Evolutionary conservation across 805 yeast genomes (phyloP).

Genomic region (Hanseniaspora guilliermondii): DNA sequence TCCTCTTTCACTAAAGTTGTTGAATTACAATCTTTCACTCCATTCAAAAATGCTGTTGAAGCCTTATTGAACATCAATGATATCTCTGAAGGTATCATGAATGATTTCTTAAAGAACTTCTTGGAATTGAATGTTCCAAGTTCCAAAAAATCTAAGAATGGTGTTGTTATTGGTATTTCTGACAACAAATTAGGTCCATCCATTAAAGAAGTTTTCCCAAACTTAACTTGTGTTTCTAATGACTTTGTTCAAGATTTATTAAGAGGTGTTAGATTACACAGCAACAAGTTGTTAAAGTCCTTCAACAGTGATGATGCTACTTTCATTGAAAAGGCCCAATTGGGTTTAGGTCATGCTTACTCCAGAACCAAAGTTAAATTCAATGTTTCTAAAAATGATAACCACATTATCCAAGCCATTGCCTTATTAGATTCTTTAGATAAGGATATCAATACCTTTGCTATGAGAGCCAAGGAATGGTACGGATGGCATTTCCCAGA

Average conservation of each 20-base stretch:
- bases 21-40: conserved; percentile 89
- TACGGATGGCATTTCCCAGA: conserved; percentile 99
- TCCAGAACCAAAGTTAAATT: conserved; percentile 98
- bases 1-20: conserved; percentile 81
- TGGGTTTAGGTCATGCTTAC: conserved; percentile 98
- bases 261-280: conserved; percentile 88
- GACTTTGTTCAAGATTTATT: conserved; percentile 90
- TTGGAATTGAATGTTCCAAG: conserved; percentile 80
- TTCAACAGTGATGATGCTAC: conserved; percentile 58
- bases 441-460: conserved; percentile 93
- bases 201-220: conserved; percentile 80
- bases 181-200: conserved; percentile 95
- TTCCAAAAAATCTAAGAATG: conserved; percentile 29
- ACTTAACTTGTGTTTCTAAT: conserved; percentile 77
- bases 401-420: conserved; percentile 97
- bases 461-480: conserved; percentile 97
- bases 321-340: conserved; percentile 93
- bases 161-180: conserved; percentile 66
- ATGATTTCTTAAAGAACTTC: conserved; percentile 79
- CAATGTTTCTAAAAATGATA: conserved; percentile 95
- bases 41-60: conserved; percentile 98
- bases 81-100: conserved; percentile 90
- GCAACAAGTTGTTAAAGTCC: conserved; percentile 77
- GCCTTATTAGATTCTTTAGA: conserved; percentile 94
- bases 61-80: conserved; percentile 97